phyloP scores from a whole-genome alignment of 805 yeast species.

The Candida insectalens region DNA sequence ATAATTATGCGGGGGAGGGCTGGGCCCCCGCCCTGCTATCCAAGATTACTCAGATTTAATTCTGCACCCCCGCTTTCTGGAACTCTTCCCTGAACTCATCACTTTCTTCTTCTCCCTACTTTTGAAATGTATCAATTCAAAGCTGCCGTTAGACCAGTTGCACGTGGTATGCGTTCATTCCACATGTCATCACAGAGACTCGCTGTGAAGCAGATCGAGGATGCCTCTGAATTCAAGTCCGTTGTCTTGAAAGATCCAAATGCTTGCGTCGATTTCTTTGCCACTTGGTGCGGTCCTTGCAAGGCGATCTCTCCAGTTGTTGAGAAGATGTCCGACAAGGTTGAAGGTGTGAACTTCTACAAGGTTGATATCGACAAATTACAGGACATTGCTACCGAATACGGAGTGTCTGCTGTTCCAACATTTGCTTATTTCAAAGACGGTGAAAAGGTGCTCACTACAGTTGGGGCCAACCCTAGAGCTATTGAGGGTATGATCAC shows the following conservation, averaged over 20 bases:
- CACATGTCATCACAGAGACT: conserved; percentile 2
- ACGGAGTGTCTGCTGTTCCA: conserved; percentile 68
- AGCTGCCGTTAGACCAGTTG: neutral
- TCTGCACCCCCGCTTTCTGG: no score
- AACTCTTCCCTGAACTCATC: no score
- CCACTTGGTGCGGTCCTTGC: conserved; percentile 77
- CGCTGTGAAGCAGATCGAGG: conserved; percentile 25
- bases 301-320: conserved; percentile 57
- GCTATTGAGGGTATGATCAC: conserved; percentile 24
- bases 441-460: conserved; percentile 45
- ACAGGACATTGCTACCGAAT: conserved; percentile 48
- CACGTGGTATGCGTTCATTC: conserved; percentile 4
- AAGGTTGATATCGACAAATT: conserved; percentile 65
- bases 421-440: conserved; percentile 55
- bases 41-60: no score
- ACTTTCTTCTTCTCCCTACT: no score
- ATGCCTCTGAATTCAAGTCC: conserved; percentile 26
- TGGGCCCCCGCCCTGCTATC: no score
- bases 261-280: conserved; percentile 55
- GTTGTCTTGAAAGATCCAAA: conserved; percentile 28
- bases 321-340: conserved; percentile 31
- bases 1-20: no score
- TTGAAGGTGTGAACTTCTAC: conserved; percentile 42
- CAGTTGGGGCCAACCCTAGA: conserved; percentile 56
- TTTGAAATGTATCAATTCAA: no score